Conservation (phyloP, 2,329 filamentous ascomycete species). For the Ascochyta koolunga region DNA sequence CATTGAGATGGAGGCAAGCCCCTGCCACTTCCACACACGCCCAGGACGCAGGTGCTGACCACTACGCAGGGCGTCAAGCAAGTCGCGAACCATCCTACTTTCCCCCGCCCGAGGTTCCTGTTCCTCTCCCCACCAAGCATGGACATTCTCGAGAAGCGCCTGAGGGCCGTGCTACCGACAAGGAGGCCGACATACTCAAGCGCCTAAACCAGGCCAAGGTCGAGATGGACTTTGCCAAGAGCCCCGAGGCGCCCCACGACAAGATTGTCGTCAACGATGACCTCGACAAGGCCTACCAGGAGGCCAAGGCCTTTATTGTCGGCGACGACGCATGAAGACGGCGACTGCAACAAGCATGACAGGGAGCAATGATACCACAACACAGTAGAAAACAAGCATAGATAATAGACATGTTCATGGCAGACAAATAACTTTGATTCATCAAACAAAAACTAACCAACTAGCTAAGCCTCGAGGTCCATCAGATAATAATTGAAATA, state of each 20-base stretch:
- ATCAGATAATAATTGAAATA: conserved; percentile 56
- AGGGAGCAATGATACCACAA: conserved; percentile 4
- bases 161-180: conserved; percentile 53
- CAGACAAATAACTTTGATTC: no score
- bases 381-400: not conserved
- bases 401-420: no score
- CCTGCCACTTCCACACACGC: not conserved
- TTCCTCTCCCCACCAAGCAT: conserved; percentile 83
- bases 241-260: conserved; percentile 55
- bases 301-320: conserved; percentile 59
- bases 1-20: conserved; percentile 88
- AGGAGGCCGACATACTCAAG: conserved; percentile 57
- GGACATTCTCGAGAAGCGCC: conserved; percentile 70
- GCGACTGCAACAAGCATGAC: no score
- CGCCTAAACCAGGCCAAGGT: conserved; percentile 55
- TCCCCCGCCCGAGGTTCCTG: conserved; percentile 75
- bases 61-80: conserved; percentile 79
- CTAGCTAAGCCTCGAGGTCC: conserved; percentile 45
- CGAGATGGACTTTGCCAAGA: conserved; percentile 51
- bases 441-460: conserved; percentile 8
- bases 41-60: not conserved
- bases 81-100: conserved; percentile 72
- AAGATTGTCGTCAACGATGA: conserved; percentile 60
- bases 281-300: conserved; percentile 56
- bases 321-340: conserved; percentile 37